Conservation (phyloP, 257 asterid genomes). For the Euphrasia confusa region DNA sequence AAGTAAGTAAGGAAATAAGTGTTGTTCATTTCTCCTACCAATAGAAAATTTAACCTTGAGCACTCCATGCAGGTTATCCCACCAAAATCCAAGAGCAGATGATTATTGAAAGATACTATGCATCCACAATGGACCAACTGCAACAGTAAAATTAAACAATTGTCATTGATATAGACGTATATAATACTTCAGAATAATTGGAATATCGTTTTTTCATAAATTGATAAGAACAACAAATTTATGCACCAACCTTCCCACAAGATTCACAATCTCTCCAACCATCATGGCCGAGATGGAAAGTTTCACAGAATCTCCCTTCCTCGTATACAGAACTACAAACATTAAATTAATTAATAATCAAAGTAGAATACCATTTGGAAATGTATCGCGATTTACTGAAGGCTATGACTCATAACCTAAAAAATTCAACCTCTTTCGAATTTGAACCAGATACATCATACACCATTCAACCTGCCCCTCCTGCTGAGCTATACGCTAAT, state of each 20-base stretch:
- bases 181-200: neutral
- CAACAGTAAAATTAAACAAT: constrained; percentile 23
- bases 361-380: constrained; percentile 6
- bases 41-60: constrained; percentile 53
- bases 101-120: constrained; percentile 60
- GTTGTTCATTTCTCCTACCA: constrained; percentile 42
- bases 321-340: constrained; percentile 49
- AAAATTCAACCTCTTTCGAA: neutral
- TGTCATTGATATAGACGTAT: constrained; percentile 4
- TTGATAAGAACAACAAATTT: constrained; percentile 19
- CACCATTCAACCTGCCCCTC: no score
- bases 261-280: constrained; percentile 91
- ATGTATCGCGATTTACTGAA: constrained; percentile 1
- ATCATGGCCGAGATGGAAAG: constrained; percentile 59
- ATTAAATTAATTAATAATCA: constrained; percentile 12
- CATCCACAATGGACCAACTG: constrained; percentile 90
- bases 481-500: no score
- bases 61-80: constrained; percentile 83
- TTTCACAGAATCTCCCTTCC: constrained; percentile 70
- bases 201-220: neutral
- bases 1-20: constrained; percentile 14
- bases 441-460: no score
- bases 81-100: constrained; percentile 66
- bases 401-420: neutral
- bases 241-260: constrained; percentile 61